Percentiles rank a stretch among this genome's conserved stretches.
phyloP scores from a whole-genome alignment of 2,329 filamentous ascomycete genomes.

The Neofusicoccum ribis region DNA sequence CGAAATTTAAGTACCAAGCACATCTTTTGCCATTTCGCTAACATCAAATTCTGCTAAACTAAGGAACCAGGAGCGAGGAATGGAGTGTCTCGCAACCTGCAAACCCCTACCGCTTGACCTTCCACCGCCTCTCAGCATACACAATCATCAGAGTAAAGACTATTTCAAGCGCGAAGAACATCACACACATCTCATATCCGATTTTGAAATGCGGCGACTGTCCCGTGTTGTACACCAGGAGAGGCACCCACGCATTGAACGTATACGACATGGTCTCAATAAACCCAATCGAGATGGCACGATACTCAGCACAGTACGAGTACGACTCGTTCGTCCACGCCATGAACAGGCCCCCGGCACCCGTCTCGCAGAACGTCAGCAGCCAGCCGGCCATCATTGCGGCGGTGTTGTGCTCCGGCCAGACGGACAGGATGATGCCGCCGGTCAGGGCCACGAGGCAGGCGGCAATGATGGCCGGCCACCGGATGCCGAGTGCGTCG shows the following conservation, averaged over 20 bases:
- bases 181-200: conserved; percentile 30
- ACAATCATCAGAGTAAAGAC: conserved; percentile 21
- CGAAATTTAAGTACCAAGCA: too few species aligned
- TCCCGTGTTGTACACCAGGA: conserved; percentile 23
- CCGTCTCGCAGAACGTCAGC: conserved; percentile 39
- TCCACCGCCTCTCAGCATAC: not conserved
- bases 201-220: conserved; percentile 26
- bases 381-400: conserved; percentile 42
- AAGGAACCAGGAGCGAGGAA: too few species aligned
- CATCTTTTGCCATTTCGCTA: too few species aligned
- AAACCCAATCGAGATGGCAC: conserved; percentile 24
- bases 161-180: conserved; percentile 29
- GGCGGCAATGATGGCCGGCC: conserved; percentile 25
- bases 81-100: too few species aligned
- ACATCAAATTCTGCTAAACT: too few species aligned
- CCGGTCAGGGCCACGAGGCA: conserved; percentile 33
- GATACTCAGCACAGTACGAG: conserved; percentile 23
- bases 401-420: conserved; percentile 35
- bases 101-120: not conserved
- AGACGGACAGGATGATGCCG: conserved; percentile 38
- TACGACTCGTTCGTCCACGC: conserved; percentile 30
- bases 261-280: conserved; percentile 24
- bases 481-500: conserved; percentile 24
- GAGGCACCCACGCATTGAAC: conserved; percentile 25
- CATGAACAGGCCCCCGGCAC: conserved; percentile 41